Evolutionary conservation across 805 yeast genomes (phyloP).

Genomic region (Saturnispora diversa): DNA sequence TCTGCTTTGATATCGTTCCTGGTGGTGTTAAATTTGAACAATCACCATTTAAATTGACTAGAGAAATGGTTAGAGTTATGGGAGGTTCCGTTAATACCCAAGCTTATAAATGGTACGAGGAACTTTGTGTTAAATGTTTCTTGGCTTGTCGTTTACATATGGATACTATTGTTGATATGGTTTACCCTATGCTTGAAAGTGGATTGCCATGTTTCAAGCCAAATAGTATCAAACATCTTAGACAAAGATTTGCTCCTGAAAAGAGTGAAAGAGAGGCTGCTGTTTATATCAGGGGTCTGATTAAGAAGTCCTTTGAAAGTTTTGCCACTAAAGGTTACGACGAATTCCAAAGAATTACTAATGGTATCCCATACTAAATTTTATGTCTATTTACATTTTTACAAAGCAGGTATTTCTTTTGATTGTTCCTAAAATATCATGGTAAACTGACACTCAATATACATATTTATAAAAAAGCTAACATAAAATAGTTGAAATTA

Average conservation of each 20-base stretch:
- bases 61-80: slow-evolving; percentile 92
- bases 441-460: neutral
- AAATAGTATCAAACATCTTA: slow-evolving; percentile 69
- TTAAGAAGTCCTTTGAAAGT: slow-evolving; percentile 78
- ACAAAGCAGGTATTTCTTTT: neutral
- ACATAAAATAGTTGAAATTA: neutral
- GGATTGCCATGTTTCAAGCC: slow-evolving; percentile 96
- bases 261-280: slow-evolving; percentile 86
- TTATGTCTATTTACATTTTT: neutral
- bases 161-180: slow-evolving; percentile 77
- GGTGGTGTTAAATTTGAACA: slow-evolving; percentile 98
- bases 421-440: neutral
- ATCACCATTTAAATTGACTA: slow-evolving; percentile 95
- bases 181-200: slow-evolving; percentile 86
- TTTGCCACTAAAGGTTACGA: slow-evolving; percentile 90
- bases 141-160: slow-evolving; percentile 82
- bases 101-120: slow-evolving; percentile 90
- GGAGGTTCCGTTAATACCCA: slow-evolving; percentile 86
- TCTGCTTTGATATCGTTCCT: slow-evolving; percentile 97
- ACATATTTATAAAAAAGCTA: neutral
- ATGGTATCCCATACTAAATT: slow-evolving; percentile 83
- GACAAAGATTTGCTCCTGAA: slow-evolving; percentile 70
- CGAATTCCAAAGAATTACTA: slow-evolving; percentile 92
- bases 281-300: slow-evolving; percentile 60
- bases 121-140: slow-evolving; percentile 86